Percentiles rank a stretch among this genome's conserved stretches.
Conservation (phyloP, 176 grass and related monocot species). For the Stipa capillata region DNA sequence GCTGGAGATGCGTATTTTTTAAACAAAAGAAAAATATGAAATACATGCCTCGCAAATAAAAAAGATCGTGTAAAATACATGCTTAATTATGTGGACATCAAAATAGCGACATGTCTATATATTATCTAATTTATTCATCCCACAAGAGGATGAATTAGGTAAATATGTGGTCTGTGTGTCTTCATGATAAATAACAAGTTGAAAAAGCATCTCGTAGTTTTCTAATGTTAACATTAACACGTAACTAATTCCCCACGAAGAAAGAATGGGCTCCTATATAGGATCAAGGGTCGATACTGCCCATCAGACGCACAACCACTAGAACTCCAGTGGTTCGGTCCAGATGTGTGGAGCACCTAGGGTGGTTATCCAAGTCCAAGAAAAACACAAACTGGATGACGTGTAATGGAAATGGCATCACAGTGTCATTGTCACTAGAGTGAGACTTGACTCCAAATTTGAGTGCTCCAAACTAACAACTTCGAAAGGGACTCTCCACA, state of each 20-base stretch:
- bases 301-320: background rate
- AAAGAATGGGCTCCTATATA: background rate
- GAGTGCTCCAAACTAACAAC: constrained; percentile 12
- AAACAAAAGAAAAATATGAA: too few relatives aligned
- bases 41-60: too few relatives aligned
- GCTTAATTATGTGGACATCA: too few relatives aligned
- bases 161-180: too few relatives aligned
- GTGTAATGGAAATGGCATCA: background rate
- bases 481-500: background rate
- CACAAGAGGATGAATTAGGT: background rate
- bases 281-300: background rate
- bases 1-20: background rate
- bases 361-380: background rate
- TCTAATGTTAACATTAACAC: background rate
- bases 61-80: too few relatives aligned
- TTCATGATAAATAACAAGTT: too few relatives aligned
- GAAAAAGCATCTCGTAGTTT: too few relatives aligned
- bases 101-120: background rate
- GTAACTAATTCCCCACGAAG: background rate
- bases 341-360: background rate
- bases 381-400: background rate
- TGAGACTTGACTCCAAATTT: background rate
- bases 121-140: background rate
- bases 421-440: background rate
- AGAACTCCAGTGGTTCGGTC: background rate